A percentile compares a stretch with the other conserved stretches of the same genome.
These are phyloP conservation scores for Nicotiana tomentosiformis DNA, from an alignment of 257 asterid genomes.

Conservation along the genomic window DNA sequence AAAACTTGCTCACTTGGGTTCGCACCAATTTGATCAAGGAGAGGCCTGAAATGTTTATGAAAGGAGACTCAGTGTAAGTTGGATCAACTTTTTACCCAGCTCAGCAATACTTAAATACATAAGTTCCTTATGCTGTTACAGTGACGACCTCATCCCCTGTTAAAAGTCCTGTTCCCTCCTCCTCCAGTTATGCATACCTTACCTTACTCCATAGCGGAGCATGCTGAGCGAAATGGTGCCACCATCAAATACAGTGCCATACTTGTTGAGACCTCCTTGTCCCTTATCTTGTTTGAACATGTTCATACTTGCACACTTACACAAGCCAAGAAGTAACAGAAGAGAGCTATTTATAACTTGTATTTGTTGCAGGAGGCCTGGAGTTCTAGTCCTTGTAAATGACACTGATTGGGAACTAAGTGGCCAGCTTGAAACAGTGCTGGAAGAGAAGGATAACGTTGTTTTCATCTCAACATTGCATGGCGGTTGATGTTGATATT, in stretches of 20 bases:
- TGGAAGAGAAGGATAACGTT: slow-evolving; percentile 71
- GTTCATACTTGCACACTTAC: not conserved
- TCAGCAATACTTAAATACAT: not conserved
- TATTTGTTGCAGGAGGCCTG: slow-evolving; percentile 68
- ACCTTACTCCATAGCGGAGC: not conserved
- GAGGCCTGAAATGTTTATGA: slow-evolving; percentile 98
- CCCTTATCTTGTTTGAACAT: not conserved
- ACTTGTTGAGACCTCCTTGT: not conserved
- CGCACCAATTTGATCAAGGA: slow-evolving; percentile 85
- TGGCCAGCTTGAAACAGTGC: slow-evolving; percentile 76
- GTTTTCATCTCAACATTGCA: slow-evolving; percentile 94
- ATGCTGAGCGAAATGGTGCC: not conserved
- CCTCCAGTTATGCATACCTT: not conserved
- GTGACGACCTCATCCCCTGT: not conserved
- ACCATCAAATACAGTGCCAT: not conserved
- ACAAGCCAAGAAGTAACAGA: not conserved
- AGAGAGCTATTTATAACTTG: not conserved
- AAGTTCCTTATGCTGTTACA: not conserved
- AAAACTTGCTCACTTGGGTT: slow-evolving; percentile 81
- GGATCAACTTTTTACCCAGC: not conserved
- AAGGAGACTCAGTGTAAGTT: slow-evolving; percentile 95
- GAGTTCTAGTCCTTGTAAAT: slow-evolving; percentile 78
- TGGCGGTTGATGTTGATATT: slow-evolving; percentile 50
- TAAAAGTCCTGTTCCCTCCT: not conserved
- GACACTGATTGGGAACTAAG: slow-evolving; percentile 93